These are phyloP conservation scores for Leccinum arenicola DNA, from an alignment of 768 basidiomycete species.

Conservation along the genomic window DNA sequence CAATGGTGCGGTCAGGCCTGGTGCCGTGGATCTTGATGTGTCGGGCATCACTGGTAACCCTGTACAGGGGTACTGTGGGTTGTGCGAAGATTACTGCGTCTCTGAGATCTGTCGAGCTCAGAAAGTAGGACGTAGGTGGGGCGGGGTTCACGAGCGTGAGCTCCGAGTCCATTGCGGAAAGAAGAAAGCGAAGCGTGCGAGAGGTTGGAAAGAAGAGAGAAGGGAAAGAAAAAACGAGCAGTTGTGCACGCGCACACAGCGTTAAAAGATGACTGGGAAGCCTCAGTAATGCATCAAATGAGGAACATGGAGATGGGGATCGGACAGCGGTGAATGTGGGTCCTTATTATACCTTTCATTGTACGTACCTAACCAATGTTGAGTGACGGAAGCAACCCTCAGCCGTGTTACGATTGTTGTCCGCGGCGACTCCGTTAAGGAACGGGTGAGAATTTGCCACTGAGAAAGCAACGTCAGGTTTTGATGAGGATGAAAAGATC, in stretches of 20 bases:
- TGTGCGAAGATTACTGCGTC: constrained; percentile 20
- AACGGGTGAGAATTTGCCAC: neutral
- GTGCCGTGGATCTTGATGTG: constrained; percentile 16
- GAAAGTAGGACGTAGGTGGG: constrained; percentile 28
- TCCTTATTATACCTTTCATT: neutral
- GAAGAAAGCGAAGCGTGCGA: neutral
- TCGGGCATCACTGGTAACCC: constrained; percentile 19
- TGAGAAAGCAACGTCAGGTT: neutral
- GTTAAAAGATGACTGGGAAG: neutral
- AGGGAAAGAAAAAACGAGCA: neutral
- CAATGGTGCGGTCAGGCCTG: constrained; percentile 14
- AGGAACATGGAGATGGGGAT: neutral
- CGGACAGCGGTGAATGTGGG: neutral
- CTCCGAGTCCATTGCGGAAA: constrained; percentile 27
- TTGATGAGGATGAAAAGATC: neutral
- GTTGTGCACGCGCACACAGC: neutral
- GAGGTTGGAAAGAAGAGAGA: neutral
- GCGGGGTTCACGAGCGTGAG: constrained; percentile 24
- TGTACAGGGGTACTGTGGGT: constrained; percentile 25
- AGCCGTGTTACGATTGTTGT: neutral
- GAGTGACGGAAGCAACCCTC: neutral
- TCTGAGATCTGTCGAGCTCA: constrained; percentile 19
- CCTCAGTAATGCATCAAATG: constrained; percentile 2
- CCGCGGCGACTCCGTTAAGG: neutral
- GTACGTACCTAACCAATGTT: constrained; percentile 5